Conservation (phyloP, 805 yeast species). For the Candida lessepsii region DNA sequence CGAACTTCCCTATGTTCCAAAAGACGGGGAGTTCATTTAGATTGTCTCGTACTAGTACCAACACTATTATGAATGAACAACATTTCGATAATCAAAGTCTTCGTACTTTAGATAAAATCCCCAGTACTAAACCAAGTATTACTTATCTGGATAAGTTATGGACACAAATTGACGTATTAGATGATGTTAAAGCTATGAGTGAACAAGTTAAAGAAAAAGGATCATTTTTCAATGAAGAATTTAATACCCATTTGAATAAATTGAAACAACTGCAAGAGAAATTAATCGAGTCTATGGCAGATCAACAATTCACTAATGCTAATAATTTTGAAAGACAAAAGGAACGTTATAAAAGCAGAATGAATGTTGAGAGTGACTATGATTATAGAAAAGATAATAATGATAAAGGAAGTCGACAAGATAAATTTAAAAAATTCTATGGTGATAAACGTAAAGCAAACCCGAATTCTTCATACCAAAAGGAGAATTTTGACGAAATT, state of each 20-base stretch:
- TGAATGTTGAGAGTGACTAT: constrained; percentile 18
- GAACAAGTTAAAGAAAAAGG: constrained; percentile 40
- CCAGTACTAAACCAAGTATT: constrained; percentile 56
- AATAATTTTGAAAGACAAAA: constrained; percentile 18
- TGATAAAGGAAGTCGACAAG: constrained; percentile 24
- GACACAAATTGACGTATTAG: constrained; percentile 84
- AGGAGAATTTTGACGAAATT: constrained; percentile 52
- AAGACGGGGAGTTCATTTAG: constrained; percentile 11
- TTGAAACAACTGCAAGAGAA: constrained; percentile 55
- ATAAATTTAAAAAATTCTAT: constrained; percentile 26
- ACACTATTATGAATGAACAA: constrained; percentile 9
- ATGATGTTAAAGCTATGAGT: constrained; percentile 69
- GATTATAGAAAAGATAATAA: constrained; percentile 12
- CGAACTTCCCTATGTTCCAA: constrained; percentile 12
- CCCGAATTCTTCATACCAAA: constrained; percentile 36
- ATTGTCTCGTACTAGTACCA: constrained; percentile 15
- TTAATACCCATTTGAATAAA: constrained; percentile 49
- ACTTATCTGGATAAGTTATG: constrained; percentile 75
- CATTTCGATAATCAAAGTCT: constrained; percentile 16
- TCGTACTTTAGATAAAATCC: constrained; percentile 45
- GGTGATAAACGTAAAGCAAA: constrained; percentile 16
- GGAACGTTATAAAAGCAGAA: constrained; percentile 24
- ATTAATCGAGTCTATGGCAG: constrained; percentile 33
- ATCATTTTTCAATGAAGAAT: constrained; percentile 52
- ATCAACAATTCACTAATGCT: constrained; percentile 25